Base-by-base conservation (phyloP, 1,139 yeast genomes). In the Candida pseudoviswanathii region DNA sequence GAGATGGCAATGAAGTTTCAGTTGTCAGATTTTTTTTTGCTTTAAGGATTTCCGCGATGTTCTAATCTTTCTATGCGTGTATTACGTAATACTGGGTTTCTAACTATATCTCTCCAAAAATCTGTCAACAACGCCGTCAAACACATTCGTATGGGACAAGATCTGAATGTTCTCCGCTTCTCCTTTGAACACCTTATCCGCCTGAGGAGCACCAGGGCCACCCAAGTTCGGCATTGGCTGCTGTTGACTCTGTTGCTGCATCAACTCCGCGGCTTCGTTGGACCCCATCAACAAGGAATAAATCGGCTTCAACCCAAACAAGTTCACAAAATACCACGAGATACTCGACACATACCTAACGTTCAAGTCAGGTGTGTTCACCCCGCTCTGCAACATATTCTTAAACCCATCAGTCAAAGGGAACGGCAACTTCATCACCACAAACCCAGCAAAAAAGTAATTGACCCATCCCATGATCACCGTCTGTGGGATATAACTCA, bases 381-480 rank as follows among this genome's bases (percentile, higher is more conserved):
- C 87, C 3, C 98, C 97, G 31, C 83, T 82, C 66, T 94, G 99
- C 41, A 95, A 71, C 96, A 94, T 92, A 50, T 86, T 81, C 66
- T 94, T 94, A 74, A 94, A 94, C 52, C 95, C 85, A 41, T 86
- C 80, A 0, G 99, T 94, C 48, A 94, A 71, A 1, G 97, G 96
- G 55, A 75, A 75, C 3, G 80, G 80, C 37, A 75, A 63, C 56
- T 72, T 74, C 80, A 75, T 89, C 45, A 92, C 81, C 22, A 94
- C 87, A 60, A 91, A 90, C 1, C 97, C 98, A 6, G 95, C 91
- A 66, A 91, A 94, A 70, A 94, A 90, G 59, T 85, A 89, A 64
- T 90, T 90, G 56, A 92, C 94, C 97, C 97, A 94, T 58, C 92
- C 92, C 97, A 94, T 92, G 58, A 92, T 86, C 44, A 91, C 66